Percentiles rank a stretch among this genome's conserved stretches.
Evolutionary conservation across 441 rosid species (phyloP).

Genomic region (Eruca vesicaria): DNA sequence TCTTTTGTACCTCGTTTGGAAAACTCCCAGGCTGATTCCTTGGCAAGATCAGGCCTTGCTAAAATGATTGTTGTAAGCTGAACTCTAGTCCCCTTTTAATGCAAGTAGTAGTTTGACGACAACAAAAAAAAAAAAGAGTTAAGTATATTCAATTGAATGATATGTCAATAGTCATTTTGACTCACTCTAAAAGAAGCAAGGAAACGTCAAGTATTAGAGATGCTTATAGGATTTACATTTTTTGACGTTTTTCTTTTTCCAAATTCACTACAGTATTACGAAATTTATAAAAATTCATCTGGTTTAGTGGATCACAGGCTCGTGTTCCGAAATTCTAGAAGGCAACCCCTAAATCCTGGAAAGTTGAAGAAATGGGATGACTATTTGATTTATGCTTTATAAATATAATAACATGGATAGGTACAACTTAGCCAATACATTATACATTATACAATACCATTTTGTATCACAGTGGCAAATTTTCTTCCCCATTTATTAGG

Average conservation of each 20-base stretch:
- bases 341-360: neutral
- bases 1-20: too few relatives aligned
- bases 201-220: neutral
- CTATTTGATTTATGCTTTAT: neutral
- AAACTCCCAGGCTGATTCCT: too few relatives aligned
- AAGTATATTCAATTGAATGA: neutral
- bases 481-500: conserved; percentile 11
- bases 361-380: neutral
- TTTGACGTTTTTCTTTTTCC: neutral
- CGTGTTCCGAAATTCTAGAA: neutral
- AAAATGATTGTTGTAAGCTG: too few relatives aligned
- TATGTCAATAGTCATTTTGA: neutral
- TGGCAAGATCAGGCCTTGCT: too few relatives aligned
- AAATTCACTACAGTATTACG: neutral
- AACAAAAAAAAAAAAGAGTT: too few relatives aligned
- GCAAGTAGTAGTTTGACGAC: too few relatives aligned
- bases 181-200: neutral
- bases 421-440: neutral
- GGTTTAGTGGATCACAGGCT: neutral
- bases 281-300: neutral
- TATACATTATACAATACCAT: neutral
- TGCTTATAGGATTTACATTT: neutral
- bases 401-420: neutral
- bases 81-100: too few relatives aligned
- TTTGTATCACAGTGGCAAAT: conserved; percentile 9